Conservation (phyloP, 1,139 yeast genomes). For the Yamadazyma mexicana region DNA sequence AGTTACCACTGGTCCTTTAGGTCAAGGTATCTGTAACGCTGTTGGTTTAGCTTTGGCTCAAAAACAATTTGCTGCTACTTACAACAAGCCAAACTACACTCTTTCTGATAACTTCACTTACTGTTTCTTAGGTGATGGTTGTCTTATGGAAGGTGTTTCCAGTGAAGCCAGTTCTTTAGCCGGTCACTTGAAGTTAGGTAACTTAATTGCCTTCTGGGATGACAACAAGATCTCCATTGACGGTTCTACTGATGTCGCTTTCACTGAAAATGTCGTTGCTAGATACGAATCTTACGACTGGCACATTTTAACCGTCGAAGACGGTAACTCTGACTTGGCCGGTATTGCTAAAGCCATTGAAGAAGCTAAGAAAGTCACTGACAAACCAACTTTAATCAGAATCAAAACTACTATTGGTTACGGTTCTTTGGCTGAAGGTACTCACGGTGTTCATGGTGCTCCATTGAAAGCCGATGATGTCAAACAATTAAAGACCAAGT, state of each 20-base stretch:
- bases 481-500: slow-evolving; percentile 77
- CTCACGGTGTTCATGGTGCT: slow-evolving; percentile 95
- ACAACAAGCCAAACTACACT: slow-evolving; percentile 82
- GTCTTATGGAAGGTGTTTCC: slow-evolving; percentile 98
- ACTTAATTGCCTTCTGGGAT: slow-evolving; percentile 94
- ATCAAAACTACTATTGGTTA: slow-evolving; percentile 90
- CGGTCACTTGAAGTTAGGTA: slow-evolving; percentile 93
- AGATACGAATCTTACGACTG: slow-evolving; percentile 95
- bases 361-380: slow-evolving; percentile 66
- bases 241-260: slow-evolving; percentile 87
- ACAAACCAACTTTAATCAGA: slow-evolving; percentile 91
- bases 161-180: slow-evolving; percentile 94
- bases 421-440: slow-evolving; percentile 86
- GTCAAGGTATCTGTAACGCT: slow-evolving; percentile 97
- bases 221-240: slow-evolving; percentile 97
- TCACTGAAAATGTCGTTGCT: slow-evolving; percentile 88
- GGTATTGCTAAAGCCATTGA: slow-evolving; percentile 75
- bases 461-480: slow-evolving; percentile 95
- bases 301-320: slow-evolving; percentile 76
- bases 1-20: slow-evolving; percentile 98
- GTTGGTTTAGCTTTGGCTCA: slow-evolving; percentile 98
- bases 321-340: slow-evolving; percentile 80
- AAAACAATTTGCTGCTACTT: slow-evolving; percentile 87
- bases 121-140: slow-evolving; percentile 93
- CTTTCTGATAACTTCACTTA: slow-evolving; percentile 77